Conservation (phyloP, 768 basidiomycete species). For the Kwoniella sp. region DNA sequence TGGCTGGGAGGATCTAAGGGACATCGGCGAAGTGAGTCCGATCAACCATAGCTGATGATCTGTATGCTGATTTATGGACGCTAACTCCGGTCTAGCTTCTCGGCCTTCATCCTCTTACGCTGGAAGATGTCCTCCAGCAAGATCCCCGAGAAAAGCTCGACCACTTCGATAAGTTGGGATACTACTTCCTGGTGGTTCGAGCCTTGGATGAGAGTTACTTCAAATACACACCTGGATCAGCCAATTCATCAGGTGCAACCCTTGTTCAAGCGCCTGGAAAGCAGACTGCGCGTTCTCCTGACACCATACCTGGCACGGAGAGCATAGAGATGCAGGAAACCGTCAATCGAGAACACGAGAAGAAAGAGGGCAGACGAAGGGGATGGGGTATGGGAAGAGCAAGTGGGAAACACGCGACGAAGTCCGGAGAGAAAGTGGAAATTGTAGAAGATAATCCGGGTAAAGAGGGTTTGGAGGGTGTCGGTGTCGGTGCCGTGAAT, state of each 20-base stretch:
- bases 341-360: conserved; percentile 9
- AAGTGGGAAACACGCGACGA: conserved; percentile 31
- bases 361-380: conserved; percentile 39
- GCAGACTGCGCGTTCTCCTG: conserved; percentile 6
- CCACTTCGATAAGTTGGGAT: conserved; percentile 80
- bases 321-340: conserved; percentile 15
- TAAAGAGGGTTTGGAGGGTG: conserved; percentile 59
- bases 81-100: too few relatives aligned
- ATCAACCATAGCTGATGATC: background rate
- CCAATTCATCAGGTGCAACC: conserved; percentile 10
- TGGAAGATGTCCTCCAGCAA: conserved; percentile 89
- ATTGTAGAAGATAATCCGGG: conserved; percentile 59
- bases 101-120: conserved; percentile 85
- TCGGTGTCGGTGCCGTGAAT: conserved; percentile 71
- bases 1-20: conserved; percentile 81
- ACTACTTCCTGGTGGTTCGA: conserved; percentile 86
- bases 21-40: conserved; percentile 72
- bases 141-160: conserved; percentile 92
- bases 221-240: conserved; percentile 55
- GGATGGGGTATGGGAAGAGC: conserved; percentile 48
- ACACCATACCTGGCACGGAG: conserved; percentile 6
- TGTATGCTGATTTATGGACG: too few relatives aligned
- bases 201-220: conserved; percentile 68
- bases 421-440: conserved; percentile 55
- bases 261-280: conserved; percentile 7